Evolutionary conservation across 2,329 filamentous ascomycete genomes (phyloP), one percentile per base, ranked within the genome.

Genomic region (Blastomyces emzantsi): DNA sequence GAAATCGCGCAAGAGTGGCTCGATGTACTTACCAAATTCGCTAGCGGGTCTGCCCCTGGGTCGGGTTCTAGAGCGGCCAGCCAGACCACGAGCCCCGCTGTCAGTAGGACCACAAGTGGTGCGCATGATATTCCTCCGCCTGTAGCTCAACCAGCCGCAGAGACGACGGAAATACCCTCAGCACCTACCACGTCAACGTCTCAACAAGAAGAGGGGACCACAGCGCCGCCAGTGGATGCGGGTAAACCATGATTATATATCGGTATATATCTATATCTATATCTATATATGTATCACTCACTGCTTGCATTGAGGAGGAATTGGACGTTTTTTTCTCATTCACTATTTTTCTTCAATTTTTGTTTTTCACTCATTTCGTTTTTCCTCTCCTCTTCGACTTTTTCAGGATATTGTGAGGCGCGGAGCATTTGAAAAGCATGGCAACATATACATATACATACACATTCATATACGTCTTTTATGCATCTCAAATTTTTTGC

Each of bases 1-100:
- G 81, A 83, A 36, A 91, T 96, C 67, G 92, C 93, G 0, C 81
- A 88, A 75, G 89, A 90, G 75, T 97, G 93, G 93, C 41, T 65
- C 7, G 51, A 15, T 47, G 65, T 43, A 3, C 62, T 68, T 47
- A 62, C 41, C 25, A 63, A 45, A 25, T 19, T 39, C 4, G 17
- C 8, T 8, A 61, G n/a, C 39, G 1, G 22, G 33, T 30, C 58
- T 11, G 28, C 13, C 17, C 28, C 62, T n/a, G 33, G 11, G 30
- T 41, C 58, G 8, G 28, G n/a, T 6, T 47, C 62, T n/a, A 22
- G 13, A 28, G 8, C 58, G 13, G 47, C 3, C 25, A 51, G 41
- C 6, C 25, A n/a, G 33, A 41, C 43, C 8, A 43, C 62, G 9
- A 63, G 62, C 55, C 62, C 62, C 25, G 25, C n/a, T 47, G 61